phyloP scores from a whole-genome alignment of 768 basidiomycete species.

The Rhodocollybia butyracea region DNA sequence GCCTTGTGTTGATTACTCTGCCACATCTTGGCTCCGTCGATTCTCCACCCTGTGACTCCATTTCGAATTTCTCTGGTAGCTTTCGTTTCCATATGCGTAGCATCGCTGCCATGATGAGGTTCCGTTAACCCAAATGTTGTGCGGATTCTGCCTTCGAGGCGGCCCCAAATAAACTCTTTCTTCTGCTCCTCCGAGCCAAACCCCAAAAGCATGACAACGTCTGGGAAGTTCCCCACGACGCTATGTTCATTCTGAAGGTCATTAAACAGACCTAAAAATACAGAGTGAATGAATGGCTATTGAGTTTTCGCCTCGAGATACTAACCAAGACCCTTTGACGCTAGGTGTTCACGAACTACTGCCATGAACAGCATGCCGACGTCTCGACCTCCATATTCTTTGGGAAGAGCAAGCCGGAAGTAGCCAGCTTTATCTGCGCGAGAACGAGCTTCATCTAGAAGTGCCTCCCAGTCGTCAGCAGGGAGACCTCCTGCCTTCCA shows the following conservation, averaged over 20 bases:
- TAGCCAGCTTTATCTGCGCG: constrained; percentile 11
- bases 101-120: constrained; percentile 11
- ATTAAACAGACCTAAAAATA: constrained; percentile 11
- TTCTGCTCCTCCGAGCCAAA: constrained; percentile 10
- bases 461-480: constrained; percentile 10
- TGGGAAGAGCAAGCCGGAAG: constrained; percentile 10
- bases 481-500: constrained; percentile 7
- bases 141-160: constrained; percentile 8
- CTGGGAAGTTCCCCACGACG: constrained; percentile 12
- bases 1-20: constrained; percentile 10
- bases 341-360: constrained; percentile 11
- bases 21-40: constrained; percentile 11
- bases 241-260: constrained; percentile 13
- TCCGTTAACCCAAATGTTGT: constrained; percentile 12
- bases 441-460: constrained; percentile 7
- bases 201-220: constrained; percentile 11
- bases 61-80: not conserved
- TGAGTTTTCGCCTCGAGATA: no score
- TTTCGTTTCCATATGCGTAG: constrained; percentile 12
- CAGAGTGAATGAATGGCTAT: no score
- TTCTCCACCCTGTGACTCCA: constrained; percentile 1
- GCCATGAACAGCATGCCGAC: constrained; percentile 10
- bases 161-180: constrained; percentile 12
- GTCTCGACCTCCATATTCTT: constrained; percentile 9
- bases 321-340: constrained; percentile 9